Percentiles rank a stretch among this genome's conserved stretches.
These are phyloP conservation scores for Aspergillus proliferans DNA, from an alignment of 2,329 filamentous ascomycete genomes.

Conservation along the genomic window DNA sequence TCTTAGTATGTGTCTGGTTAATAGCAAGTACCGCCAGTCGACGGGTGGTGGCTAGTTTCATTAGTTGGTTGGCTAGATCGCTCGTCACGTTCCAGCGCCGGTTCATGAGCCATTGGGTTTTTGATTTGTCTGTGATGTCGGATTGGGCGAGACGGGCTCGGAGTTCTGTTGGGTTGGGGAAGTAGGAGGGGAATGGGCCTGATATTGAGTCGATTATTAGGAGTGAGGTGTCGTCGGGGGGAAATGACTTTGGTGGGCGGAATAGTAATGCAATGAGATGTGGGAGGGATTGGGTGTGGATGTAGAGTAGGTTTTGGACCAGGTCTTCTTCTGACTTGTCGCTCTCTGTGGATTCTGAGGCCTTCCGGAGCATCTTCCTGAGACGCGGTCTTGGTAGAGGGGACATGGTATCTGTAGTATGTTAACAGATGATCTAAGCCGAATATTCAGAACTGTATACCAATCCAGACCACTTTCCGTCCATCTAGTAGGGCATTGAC, in stretches of 20 bases:
- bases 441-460: constrained; percentile 44
- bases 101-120: constrained; percentile 29
- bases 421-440: neutral
- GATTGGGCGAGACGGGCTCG: constrained; percentile 21
- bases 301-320: constrained; percentile 57
- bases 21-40: constrained; percentile 69
- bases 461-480: constrained; percentile 71
- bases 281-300: constrained; percentile 53
- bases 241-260: constrained; percentile 57
- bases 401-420: constrained; percentile 43
- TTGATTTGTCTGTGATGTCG: constrained; percentile 36
- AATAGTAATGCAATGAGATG: constrained; percentile 67
- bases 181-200: constrained; percentile 67
- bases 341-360: constrained; percentile 5
- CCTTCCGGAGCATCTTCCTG: constrained; percentile 37
- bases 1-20: constrained; percentile 75
- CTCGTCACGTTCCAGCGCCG: constrained; percentile 57
- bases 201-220: constrained; percentile 75
- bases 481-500: constrained; percentile 57
- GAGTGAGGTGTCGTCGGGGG: constrained; percentile 58
- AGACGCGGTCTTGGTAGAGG: constrained; percentile 46
- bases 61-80: constrained; percentile 54
- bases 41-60: constrained; percentile 67
- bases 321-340: constrained; percentile 20
- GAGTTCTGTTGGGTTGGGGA: constrained; percentile 53